A percentile compares a stretch with the other conserved stretches of the same genome.
Conservation (phyloP, 2,329 filamentous ascomycete genomes). For the Raffaelea deltoideospora region DNA sequence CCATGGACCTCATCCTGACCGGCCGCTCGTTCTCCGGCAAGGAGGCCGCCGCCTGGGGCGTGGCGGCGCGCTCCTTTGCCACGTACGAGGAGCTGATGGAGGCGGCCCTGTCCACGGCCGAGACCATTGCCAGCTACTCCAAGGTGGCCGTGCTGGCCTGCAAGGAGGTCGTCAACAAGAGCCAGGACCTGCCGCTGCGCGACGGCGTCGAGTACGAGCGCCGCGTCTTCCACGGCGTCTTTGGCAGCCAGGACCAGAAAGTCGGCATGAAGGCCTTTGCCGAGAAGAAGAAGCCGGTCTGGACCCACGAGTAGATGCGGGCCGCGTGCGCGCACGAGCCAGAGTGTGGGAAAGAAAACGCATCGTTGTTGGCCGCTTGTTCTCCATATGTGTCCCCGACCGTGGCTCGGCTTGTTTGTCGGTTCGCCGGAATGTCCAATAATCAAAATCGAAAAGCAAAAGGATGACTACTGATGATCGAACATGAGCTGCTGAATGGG, state of each 20-base stretch:
- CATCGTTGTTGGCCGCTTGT: too few species aligned
- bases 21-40: conserved; percentile 70
- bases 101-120: conserved; percentile 67
- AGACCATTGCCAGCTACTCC: conserved; percentile 77
- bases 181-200: conserved; percentile 72
- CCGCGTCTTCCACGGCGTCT: conserved; percentile 80
- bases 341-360: neutral
- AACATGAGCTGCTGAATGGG: too few species aligned
- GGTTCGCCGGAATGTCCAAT: too few species aligned
- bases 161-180: conserved; percentile 99
- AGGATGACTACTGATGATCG: too few species aligned
- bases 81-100: conserved; percentile 71
- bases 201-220: conserved; percentile 94
- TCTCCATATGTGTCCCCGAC: too few species aligned
- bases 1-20: conserved; percentile 85
- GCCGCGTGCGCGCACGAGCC: neutral
- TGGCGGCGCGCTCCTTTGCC: conserved; percentile 70
- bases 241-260: conserved; percentile 94
- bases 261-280: conserved; percentile 93
- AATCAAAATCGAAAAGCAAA: too few species aligned
- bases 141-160: conserved; percentile 74
- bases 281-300: conserved; percentile 85
- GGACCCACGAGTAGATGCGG: conserved; percentile 55
- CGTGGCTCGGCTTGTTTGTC: too few species aligned
- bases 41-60: conserved; percentile 79